Percentiles rank a stretch among this genome's conserved stretches.
These are phyloP conservation scores for Macrolepiota fuliginosa DNA, from an alignment of 768 basidiomycete species.

Conservation along the genomic window DNA sequence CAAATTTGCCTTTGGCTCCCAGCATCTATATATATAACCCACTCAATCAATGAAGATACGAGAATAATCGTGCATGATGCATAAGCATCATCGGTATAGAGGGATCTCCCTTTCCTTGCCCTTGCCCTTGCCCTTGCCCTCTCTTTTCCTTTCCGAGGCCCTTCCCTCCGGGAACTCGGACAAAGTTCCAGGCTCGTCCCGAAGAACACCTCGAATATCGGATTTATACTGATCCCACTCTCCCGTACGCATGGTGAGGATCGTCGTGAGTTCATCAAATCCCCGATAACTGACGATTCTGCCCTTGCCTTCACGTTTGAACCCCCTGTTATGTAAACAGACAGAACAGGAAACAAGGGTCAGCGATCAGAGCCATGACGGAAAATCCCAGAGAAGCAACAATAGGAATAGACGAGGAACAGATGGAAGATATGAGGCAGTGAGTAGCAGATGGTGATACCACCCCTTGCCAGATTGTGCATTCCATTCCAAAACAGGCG, in stretches of 20 bases:
- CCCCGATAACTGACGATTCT: not conserved
- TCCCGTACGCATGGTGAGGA: not conserved
- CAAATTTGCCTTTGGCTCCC: no score
- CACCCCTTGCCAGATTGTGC: not conserved
- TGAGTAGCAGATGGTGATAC: not conserved
- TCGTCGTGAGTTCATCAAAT: not conserved
- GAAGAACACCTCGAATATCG: not conserved
- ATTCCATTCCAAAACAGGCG: not conserved
- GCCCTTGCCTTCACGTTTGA: not conserved
- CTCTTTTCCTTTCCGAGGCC: constrained; percentile 1
- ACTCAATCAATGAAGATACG: not conserved
- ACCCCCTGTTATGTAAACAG: not conserved
- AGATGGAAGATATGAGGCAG: not conserved
- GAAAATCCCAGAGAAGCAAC: not conserved
- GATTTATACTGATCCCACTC: not conserved
- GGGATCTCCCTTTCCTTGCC: not conserved
- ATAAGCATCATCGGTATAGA: not conserved
- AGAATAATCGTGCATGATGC: not conserved
- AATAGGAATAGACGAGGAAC: not conserved
- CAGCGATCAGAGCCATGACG: not conserved
- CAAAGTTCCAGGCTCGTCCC: not conserved
- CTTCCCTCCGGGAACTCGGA: no score
- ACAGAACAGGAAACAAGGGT: no score
- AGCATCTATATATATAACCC: not conserved
- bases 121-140: not conserved